These are phyloP conservation scores for Fusarium equiseti DNA, from an alignment of 2,329 filamentous ascomycete species.

Conservation along the genomic window DNA sequence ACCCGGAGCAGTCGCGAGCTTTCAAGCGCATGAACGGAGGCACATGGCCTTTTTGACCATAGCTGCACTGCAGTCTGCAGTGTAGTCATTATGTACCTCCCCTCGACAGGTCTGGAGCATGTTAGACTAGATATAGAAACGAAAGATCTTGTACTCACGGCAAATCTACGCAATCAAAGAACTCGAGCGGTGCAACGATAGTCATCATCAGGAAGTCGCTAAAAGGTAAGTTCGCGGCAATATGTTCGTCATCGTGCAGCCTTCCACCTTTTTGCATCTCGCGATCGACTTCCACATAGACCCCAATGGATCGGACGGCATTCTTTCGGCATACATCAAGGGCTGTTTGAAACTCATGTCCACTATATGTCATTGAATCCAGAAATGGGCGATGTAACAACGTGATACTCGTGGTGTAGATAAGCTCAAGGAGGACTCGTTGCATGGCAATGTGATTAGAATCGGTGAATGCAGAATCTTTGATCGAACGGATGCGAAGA, in stretches of 20 bases:
- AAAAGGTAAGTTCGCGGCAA: not conserved
- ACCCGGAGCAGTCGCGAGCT: not conserved
- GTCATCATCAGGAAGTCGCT: conserved; percentile 17
- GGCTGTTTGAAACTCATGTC: not conserved
- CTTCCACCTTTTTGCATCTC: conserved; percentile 26
- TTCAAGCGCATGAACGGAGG: not conserved
- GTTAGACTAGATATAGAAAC: not conserved
- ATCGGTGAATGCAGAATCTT: conserved; percentile 7
- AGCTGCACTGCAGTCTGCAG: not conserved
- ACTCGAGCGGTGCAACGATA: conserved; percentile 18
- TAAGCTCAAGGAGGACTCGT: conserved; percentile 21
- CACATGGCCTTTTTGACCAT: conserved; percentile 7
- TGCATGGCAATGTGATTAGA: conserved; percentile 8
- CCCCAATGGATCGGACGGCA: conserved; percentile 7
- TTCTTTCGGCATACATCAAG: conserved; percentile 18
- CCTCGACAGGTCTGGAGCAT: not conserved
- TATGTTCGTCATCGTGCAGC: conserved; percentile 9
- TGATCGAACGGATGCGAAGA: conserved; percentile 5
- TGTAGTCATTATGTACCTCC: accelerated
- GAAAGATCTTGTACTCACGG: not conserved
- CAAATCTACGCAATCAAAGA: conserved; percentile 17
- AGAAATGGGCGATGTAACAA: conserved; percentile 27
- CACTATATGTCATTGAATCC: not conserved
- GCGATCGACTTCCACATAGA: conserved; percentile 24
- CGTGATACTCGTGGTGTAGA: conserved; percentile 15